Conservation (phyloP, 768 basidiomycete species). For the Trametes cingulata region DNA sequence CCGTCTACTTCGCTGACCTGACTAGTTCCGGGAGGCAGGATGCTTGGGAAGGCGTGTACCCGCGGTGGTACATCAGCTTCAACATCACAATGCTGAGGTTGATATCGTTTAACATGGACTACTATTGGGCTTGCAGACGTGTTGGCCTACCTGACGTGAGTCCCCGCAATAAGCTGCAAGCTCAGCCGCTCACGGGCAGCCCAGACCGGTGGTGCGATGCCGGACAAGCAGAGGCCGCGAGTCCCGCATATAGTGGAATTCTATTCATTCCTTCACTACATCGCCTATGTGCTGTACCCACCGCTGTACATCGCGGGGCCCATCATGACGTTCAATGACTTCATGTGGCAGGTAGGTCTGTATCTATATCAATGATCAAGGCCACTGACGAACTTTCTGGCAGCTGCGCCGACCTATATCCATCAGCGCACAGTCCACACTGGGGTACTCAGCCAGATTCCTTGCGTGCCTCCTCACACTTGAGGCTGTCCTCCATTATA, state of each 20-base stretch:
- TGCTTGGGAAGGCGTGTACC: conserved; percentile 69
- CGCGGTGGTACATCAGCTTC: conserved; percentile 91
- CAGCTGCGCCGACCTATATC: conserved; percentile 63
- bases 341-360: conserved; percentile 80
- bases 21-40: conserved; percentile 46
- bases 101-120: conserved; percentile 92
- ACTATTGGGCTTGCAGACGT: conserved; percentile 73
- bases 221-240: conserved; percentile 62
- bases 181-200: no score
- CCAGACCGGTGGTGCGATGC: conserved; percentile 36
- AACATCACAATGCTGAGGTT: conserved; percentile 96
- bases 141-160: conserved; percentile 45
- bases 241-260: conserved; percentile 53
- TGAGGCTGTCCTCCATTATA: conserved; percentile 90
- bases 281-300: conserved; percentile 87
- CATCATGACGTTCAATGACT: conserved; percentile 95
- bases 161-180: not conserved
- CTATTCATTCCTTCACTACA: conserved; percentile 72
- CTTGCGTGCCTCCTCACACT: conserved; percentile 72
- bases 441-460: conserved; percentile 73
- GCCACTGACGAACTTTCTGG: not conserved
- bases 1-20: conserved; percentile 3
- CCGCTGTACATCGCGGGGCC: conserved; percentile 96
- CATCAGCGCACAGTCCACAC: conserved; percentile 41
- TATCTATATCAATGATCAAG: not conserved